phyloP scores from a whole-genome alignment of 1,284 basidiomycete genomes.

The Trametes hirsuta region DNA sequence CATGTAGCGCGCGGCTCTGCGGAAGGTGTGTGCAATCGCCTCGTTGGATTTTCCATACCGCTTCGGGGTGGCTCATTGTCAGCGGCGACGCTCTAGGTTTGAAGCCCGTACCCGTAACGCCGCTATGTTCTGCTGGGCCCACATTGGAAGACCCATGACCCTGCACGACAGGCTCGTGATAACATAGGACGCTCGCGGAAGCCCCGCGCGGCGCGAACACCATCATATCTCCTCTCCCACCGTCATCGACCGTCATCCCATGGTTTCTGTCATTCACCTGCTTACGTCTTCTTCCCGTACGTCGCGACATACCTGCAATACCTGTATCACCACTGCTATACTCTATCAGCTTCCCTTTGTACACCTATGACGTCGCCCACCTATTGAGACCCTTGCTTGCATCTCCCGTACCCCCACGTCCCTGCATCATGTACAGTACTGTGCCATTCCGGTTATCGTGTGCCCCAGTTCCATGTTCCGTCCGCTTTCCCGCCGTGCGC shows the following conservation, averaged over 20 bases:
- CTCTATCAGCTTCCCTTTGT: neutral
- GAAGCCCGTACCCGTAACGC: too few relatives aligned
- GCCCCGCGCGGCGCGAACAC: neutral
- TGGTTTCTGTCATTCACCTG: neutral
- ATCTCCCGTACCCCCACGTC: too few relatives aligned
- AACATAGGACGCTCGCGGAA: neutral
- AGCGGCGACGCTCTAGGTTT: too few relatives aligned
- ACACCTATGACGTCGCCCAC: neutral
- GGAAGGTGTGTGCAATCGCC: neutral
- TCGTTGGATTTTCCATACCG: too few relatives aligned
- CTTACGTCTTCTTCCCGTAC: neutral
- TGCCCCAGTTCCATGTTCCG: too few relatives aligned
- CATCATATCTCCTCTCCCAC: too few relatives aligned
- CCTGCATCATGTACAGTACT: too few relatives aligned
- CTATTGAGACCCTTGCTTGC: too few relatives aligned
- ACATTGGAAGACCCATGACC: neutral
- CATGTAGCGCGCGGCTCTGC: neutral
- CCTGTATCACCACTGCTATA: neutral
- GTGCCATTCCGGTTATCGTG: too few relatives aligned
- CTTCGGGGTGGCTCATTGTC: too few relatives aligned
- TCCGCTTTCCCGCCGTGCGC: too few relatives aligned
- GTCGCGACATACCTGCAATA: neutral
- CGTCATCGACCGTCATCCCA: neutral
- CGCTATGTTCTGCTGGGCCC: too few relatives aligned
- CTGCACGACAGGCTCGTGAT: neutral